Base-by-base conservation (phyloP, 176 grass and related monocot species). In the Musa schizocarpa region DNA sequence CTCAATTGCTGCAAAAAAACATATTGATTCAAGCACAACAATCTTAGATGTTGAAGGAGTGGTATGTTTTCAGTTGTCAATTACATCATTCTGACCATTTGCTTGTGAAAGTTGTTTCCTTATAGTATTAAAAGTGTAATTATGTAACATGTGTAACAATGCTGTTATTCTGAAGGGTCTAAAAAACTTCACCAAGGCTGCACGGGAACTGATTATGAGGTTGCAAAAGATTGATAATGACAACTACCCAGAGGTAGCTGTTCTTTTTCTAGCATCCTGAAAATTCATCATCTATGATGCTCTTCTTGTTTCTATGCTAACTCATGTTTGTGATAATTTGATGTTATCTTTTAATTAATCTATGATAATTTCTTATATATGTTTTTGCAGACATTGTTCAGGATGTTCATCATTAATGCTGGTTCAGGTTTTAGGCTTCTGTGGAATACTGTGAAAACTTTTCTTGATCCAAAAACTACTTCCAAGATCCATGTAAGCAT, bases 401-500 rank as follows among this genome's bases (percentile, higher is more conserved):
- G 72, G 72, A 85, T 91, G 82, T 94, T 87, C 78, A 92, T 99
- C 53, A 81, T 99, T 83, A 99, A 99, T 84, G 90, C 95, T 61
- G 95, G 95, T 54, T 75, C 89, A 83, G 95, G 90, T 81, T 99
- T 99, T 79, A 92, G 87, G 86, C 83, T 99, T 72, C 58, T 99
- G 81, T 99, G 95, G 95, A 26, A 67, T 78, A 89, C 95, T 52
- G 87, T 99, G 68, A 99, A 89, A 85, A 89, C 95, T 54, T 94
- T 99, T 83, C 95, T 99, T 86, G 95, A 99, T 87, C 86, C 90
- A 16, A 88, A 89, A 84, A 99, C 91, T n/a, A 87, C 88, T 76
- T 94, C 91, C 0, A 99, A 99, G 74, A 94, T 99, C 76, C 86
- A 99, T 82, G 95, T 94, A 72, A 88, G 67, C 54, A 68, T 66